phyloP scores from a whole-genome alignment of 2,329 filamentous ascomycete genomes.

The Phyllosticta citrichinensis region DNA sequence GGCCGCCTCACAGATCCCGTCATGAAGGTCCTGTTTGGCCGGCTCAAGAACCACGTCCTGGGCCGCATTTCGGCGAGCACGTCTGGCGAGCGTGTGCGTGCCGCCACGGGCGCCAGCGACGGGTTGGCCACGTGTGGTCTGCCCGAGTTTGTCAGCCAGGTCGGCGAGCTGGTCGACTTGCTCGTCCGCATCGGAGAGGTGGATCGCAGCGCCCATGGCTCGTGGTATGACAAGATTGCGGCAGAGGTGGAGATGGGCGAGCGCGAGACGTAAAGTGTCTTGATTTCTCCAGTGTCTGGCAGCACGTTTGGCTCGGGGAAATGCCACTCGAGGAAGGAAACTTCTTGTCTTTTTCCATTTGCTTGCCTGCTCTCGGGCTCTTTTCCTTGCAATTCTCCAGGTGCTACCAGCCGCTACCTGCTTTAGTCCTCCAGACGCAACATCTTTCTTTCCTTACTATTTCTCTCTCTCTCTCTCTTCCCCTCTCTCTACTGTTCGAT shows the following conservation, averaged over 20 bases:
- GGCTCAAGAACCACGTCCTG: slow-evolving; percentile 57
- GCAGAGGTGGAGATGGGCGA: slow-evolving; percentile 37
- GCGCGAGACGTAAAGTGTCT: background rate
- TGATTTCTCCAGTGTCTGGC: slow-evolving; percentile 33
- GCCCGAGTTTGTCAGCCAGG: slow-evolving; percentile 61
- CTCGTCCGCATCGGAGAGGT: slow-evolving; percentile 55
- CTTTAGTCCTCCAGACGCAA: too few relatives aligned
- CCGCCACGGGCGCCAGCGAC: slow-evolving; percentile 58
- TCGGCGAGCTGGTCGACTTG: slow-evolving; percentile 60
- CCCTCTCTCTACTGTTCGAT: too few relatives aligned
- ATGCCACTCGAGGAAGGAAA: slow-evolving; percentile 65
- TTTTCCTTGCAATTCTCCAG: slow-evolving; percentile 77
- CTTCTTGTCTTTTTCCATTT: slow-evolving; percentile 67
- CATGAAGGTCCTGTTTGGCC: slow-evolving; percentile 57
- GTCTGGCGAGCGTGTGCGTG: slow-evolving; percentile 59
- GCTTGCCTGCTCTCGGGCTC: slow-evolving; percentile 57
- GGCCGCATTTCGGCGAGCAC: slow-evolving; percentile 54
- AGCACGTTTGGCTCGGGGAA: slow-evolving; percentile 51
- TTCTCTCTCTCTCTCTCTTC: too few relatives aligned
- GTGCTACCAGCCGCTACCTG: too few relatives aligned
- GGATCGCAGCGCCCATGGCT: slow-evolving; percentile 56
- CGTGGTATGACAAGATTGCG: slow-evolving; percentile 61
- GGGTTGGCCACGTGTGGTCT: slow-evolving; percentile 59
- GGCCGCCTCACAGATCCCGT: slow-evolving; percentile 49
- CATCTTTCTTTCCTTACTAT: too few relatives aligned